A percentile compares a stretch with the other conserved stretches of the same genome.
Evolutionary conservation across 345 rosid species (phyloP).

Genomic region (Capsella bursapastoris): DNA sequence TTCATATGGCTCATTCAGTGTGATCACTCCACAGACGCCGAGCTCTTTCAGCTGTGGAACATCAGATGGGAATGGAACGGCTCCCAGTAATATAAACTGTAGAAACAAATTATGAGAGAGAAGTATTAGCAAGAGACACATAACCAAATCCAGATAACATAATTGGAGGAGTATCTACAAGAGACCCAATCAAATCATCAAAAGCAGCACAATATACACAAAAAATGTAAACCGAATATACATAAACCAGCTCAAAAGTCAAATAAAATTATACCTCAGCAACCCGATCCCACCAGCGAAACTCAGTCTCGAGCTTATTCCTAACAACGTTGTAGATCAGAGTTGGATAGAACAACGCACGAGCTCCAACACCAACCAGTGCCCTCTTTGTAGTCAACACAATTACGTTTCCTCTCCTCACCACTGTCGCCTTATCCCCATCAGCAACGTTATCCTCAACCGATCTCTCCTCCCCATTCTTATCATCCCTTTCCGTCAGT

Average conservation of each 20-base stretch:
- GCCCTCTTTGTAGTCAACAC: slow-evolving; percentile 62
- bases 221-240: background rate
- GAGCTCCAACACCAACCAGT: slow-evolving; percentile 91
- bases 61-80: slow-evolving; percentile 81
- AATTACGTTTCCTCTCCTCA: slow-evolving; percentile 39
- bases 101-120: background rate
- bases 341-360: slow-evolving; percentile 91
- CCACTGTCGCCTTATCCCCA: slow-evolving; percentile 37
- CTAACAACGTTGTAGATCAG: slow-evolving; percentile 89
- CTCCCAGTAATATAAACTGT: slow-evolving; percentile 78
- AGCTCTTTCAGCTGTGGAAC: slow-evolving; percentile 71
- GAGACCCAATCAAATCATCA: slow-evolving; percentile 3
- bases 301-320: slow-evolving; percentile 84
- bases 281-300: slow-evolving; percentile 97
- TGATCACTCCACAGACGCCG: slow-evolving; percentile 79
- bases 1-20: slow-evolving; percentile 81
- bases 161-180: slow-evolving; percentile 14
- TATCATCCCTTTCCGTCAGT: slow-evolving; percentile 50
- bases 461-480: slow-evolving; percentile 31
- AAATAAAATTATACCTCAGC: slow-evolving; percentile 60
- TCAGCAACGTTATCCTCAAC: slow-evolving; percentile 41
- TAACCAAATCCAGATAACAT: background rate
- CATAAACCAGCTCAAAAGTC: slow-evolving; percentile 6
- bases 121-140: slow-evolving; percentile 18
- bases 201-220: background rate